Evolutionary conservation across 768 basidiomycete species (phyloP).

Genomic region (Artomyces pyxidatus): DNA sequence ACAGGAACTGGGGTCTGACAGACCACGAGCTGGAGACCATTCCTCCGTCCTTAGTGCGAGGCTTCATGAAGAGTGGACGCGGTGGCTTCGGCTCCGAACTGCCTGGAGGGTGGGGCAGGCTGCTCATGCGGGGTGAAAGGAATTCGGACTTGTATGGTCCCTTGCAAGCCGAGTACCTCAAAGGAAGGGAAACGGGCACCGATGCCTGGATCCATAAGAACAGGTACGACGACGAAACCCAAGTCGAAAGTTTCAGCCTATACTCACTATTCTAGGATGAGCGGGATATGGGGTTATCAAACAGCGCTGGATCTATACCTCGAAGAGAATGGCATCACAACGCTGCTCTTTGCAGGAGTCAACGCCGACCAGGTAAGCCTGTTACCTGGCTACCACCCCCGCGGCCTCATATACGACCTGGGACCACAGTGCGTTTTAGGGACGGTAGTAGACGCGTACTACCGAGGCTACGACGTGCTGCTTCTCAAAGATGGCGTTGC

Average conservation of each 20-base stretch:
- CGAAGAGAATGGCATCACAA: constrained; percentile 53
- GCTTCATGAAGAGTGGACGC: constrained; percentile 11
- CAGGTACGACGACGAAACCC: constrained; percentile 28
- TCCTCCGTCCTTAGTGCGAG: constrained; percentile 50
- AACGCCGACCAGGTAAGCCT: constrained; percentile 55
- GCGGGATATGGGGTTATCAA: constrained; percentile 59
- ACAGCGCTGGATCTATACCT: constrained; percentile 55
- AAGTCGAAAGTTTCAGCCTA: neutral
- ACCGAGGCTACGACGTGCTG: constrained; percentile 55
- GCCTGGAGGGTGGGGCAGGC: constrained; percentile 43
- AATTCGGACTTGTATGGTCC: constrained; percentile 61
- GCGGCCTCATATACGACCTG: neutral
- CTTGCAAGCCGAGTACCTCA: constrained; percentile 44
- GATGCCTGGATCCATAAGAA: constrained; percentile 73
- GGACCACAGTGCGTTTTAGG: constrained; percentile 55
- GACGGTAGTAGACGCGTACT: constrained; percentile 57
- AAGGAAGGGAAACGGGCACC: constrained; percentile 44
- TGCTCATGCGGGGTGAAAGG: constrained; percentile 48
- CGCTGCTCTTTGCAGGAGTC: constrained; percentile 55
- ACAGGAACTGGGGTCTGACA: constrained; percentile 67
- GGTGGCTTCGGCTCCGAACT: constrained; percentile 43
- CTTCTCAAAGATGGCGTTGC: constrained; percentile 49
- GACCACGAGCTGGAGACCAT: constrained; percentile 53
- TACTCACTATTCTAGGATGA: constrained; percentile 36
- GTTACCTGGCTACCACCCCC: neutral